Evolutionary conservation across 2,329 filamentous ascomycete genomes (phyloP).

Genomic region (Fusarium algeriense): DNA sequence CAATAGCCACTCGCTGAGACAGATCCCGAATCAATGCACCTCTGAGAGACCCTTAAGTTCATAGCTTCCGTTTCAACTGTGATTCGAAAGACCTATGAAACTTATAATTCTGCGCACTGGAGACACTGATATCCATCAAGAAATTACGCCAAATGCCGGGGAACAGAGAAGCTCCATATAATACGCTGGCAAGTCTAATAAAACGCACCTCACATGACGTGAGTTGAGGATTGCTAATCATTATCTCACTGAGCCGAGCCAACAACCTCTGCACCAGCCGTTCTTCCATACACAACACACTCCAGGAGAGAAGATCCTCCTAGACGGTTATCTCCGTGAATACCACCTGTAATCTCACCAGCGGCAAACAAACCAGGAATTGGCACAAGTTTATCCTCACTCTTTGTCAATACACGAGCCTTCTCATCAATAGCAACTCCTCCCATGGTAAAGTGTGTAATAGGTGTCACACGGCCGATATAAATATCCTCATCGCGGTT

Average conservation of each 20-base stretch:
- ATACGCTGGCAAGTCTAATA: too few relatives aligned
- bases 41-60: too few relatives aligned
- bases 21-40: too few relatives aligned
- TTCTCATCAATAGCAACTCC: conserved; percentile 68
- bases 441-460: conserved; percentile 76
- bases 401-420: conserved; percentile 61
- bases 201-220: conserved; percentile 37
- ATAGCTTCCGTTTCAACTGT: too few relatives aligned
- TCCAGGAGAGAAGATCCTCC: conserved; percentile 72
- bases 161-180: too few relatives aligned
- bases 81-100: too few relatives aligned
- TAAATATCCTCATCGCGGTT: conserved; percentile 66
- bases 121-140: too few relatives aligned
- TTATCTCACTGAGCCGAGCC: neutral
- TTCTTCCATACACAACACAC: conserved; percentile 73
- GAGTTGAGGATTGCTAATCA: conserved; percentile 15
- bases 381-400: conserved; percentile 52
- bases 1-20: too few relatives aligned
- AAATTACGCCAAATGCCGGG: too few relatives aligned
- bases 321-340: conserved; percentile 73
- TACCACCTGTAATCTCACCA: conserved; percentile 73
- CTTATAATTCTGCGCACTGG: too few relatives aligned
- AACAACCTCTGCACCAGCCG: conserved; percentile 59
- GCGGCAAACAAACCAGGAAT: conserved; percentile 72
- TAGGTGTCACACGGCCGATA: conserved; percentile 70